These are phyloP conservation scores for Cyclocybe cylindracea DNA, from an alignment of 768 basidiomycete species.

Conservation along the genomic window DNA sequence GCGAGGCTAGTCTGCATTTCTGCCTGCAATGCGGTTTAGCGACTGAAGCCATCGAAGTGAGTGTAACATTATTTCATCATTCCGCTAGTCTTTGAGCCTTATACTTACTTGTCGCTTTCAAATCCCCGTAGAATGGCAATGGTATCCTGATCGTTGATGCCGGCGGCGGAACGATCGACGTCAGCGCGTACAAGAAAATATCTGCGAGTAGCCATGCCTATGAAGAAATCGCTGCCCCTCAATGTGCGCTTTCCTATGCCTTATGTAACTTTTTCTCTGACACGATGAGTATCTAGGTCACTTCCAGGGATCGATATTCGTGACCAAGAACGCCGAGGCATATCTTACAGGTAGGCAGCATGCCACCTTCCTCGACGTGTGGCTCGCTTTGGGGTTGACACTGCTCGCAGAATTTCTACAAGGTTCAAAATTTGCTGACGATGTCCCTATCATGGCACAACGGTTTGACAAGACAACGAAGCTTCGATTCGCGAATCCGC, in stretches of 20 bases:
- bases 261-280: not conserved
- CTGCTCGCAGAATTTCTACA: no score
- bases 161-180: constrained; percentile 63
- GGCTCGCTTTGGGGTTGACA: no score
- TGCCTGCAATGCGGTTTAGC: constrained; percentile 34
- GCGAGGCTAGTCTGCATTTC: constrained; percentile 55
- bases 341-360: constrained; percentile 22
- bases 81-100: not conserved
- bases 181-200: constrained; percentile 50
- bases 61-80: not conserved
- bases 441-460: constrained; percentile 37
- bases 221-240: constrained; percentile 47
- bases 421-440: constrained; percentile 4
- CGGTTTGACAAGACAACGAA: constrained; percentile 50
- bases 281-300: constrained; percentile 33
- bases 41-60: constrained; percentile 18
- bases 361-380: no score
- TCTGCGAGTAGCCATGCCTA: constrained; percentile 25
- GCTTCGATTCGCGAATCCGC: constrained; percentile 35
- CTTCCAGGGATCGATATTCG: constrained; percentile 52
- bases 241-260: constrained; percentile 30
- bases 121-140: constrained; percentile 32
- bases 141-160: constrained; percentile 58
- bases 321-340: constrained; percentile 41
- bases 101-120: not conserved